Evolutionary conservation across 768 basidiomycete genomes (phyloP), one percentile per base, ranked within the genome.

Genomic region (Termitomyces sp.): DNA sequence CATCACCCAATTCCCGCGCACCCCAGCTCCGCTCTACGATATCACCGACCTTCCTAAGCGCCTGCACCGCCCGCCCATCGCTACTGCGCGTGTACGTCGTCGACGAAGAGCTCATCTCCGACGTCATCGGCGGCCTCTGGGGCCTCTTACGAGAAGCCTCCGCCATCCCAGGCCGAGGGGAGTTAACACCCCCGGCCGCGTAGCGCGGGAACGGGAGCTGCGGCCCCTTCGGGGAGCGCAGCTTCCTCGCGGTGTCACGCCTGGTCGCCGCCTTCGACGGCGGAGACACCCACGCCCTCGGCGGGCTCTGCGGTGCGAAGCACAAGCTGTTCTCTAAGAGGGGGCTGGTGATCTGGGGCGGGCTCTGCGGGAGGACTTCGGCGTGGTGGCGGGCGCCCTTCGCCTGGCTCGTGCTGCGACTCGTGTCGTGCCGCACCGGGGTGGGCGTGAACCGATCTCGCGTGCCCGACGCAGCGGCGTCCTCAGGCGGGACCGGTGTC

Each of bases 301-400:
- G 45, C 10, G 52, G 45, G 24, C 53, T 36, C 24, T n/a, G 59
- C 3, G 76, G 73, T 0, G 77, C 77, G 61, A 88, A 87, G 63
- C 80, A 83, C 30, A 88, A 73, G 28, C 76, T 73, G 28, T 74
- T 78, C 56, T 84, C 79, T 56, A 88, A 72, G 0, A 80, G 77
- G 1, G 82, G 81, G 12, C 80, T 86, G 68, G 73, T 81, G 36
- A 88, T 68, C 58, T 76, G 75, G 2, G 83, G 75, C 0, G 87
- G 86, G 59, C 83, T 85, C 26, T 72, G 72, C 0, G 84, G 83
- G 3, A 88, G 73, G 22, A 68, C 56, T 10, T 43, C 52, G 12
- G 58, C 61, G 43, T 58, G 60, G 18, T 46, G 35, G 22, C 58
- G 58, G 4, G 32, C 38, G 7, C 30, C 26, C 42, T 45, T 55